A percentile compares a stretch with the other conserved stretches of the same genome.
Evolutionary conservation across 2,329 filamentous ascomycete species (phyloP).

Genomic region (Trichophyton mentagrophytes): DNA sequence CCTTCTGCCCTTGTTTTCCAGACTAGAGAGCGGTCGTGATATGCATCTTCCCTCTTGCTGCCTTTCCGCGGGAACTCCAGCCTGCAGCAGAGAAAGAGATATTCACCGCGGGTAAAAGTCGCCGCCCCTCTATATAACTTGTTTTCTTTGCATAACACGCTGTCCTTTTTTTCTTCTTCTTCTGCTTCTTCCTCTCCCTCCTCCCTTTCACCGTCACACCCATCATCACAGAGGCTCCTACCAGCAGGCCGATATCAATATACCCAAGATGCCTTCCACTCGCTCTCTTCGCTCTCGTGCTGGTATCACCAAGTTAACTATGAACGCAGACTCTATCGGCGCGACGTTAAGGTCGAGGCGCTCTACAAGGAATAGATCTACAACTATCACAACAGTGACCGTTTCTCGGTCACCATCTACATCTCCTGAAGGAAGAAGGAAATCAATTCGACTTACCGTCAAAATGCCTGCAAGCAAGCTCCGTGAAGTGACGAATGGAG

Average conservation of each 20-base stretch:
- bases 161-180: neutral
- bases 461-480: conserved; percentile 40
- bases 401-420: conserved; percentile 26
- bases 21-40: neutral
- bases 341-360: conserved; percentile 27
- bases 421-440: conserved; percentile 25
- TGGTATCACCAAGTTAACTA: conserved; percentile 19
- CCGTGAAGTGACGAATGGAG: conserved; percentile 33
- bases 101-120: neutral
- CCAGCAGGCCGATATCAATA: neutral
- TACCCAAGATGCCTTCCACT: conserved; percentile 23
- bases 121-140: neutral
- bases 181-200: neutral
- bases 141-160: neutral
- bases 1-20: neutral
- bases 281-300: conserved; percentile 29
- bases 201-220: neutral
- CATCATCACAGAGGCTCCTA: neutral
- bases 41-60: conserved; percentile 6
- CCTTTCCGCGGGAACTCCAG: neutral
- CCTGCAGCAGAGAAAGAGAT: neutral
- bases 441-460: conserved; percentile 36
- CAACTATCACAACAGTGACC: conserved; percentile 22
- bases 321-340: conserved; percentile 22
- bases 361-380: conserved; percentile 21